Evolutionary conservation across 768 basidiomycete species (phyloP), one percentile per base, ranked within the genome.

Genomic region (Lentinula edodes): DNA sequence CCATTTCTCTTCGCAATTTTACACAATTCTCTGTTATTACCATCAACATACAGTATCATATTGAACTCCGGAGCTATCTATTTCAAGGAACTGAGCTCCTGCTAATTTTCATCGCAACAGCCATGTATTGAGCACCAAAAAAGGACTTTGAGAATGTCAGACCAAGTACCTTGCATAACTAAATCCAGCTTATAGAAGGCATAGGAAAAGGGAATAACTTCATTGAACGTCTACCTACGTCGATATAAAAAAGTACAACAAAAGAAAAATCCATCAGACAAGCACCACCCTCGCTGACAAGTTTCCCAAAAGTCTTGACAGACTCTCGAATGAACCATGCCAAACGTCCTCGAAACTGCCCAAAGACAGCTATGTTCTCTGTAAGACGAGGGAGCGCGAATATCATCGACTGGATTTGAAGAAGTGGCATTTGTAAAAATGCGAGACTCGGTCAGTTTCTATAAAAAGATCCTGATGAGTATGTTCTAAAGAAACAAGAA

Each of bases 391-490:
- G 67, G 78, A 76, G 77, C 75, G 80, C 76, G 65, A 38, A 73
- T 72, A 75, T 84, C 83, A 84, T 84, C 83, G 77, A 78, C 72
- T 79, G 81, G 78, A 84, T 76, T 76, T 80, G 80, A 83, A 82
- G 76, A 75, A 79, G 80, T 68, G 83, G 83, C 83, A 85, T 80
- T 82, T 77, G 75, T 83, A 83, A 82, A 84, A 82, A 83, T 84
- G 83, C 83, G 80, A 84, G 82, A 84, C 82, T 83, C 83, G 82
- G 83, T 84, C 81, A 83, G 83, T 81, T 81, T 80, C 83, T 84
- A 83, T 84, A 83, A 71, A 84, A 84, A 84, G 83, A 84, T 84
- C 83, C 83, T 84, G 83, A 81, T 83, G 83, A 84, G 83, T 84
- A 84, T 84, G 82, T 82, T 67, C 84, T 83, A 83, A 63, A 73